phyloP scores from a whole-genome alignment of 805 yeast genomes.

The Naumovozyma castellii region DNA sequence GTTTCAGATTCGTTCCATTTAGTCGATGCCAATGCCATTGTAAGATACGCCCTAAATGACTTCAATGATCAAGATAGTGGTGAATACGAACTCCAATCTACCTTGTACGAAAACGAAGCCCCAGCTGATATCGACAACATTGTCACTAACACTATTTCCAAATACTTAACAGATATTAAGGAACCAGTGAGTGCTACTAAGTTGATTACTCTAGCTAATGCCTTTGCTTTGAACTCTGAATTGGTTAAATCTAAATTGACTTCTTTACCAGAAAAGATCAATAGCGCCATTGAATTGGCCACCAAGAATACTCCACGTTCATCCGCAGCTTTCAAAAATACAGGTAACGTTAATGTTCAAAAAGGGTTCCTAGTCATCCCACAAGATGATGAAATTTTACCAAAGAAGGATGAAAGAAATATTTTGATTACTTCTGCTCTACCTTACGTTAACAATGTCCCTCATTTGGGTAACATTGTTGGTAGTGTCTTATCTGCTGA shows the following conservation, averaged over 20 bases:
- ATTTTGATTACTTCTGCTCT: slow-evolving; percentile 89
- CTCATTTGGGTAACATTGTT: slow-evolving; percentile 93
- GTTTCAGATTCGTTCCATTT: slow-evolving; percentile 33
- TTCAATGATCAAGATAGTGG: slow-evolving; percentile 32
- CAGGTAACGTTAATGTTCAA: slow-evolving; percentile 30
- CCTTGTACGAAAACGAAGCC: slow-evolving; percentile 28
- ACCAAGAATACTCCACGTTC: slow-evolving; percentile 28
- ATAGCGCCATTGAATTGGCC: slow-evolving; percentile 40
- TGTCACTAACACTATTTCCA: slow-evolving; percentile 30
- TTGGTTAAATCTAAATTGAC: slow-evolving; percentile 20
- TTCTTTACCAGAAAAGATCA: slow-evolving; percentile 30
- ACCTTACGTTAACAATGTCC: slow-evolving; percentile 97
- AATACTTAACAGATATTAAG: slow-evolving; percentile 20
- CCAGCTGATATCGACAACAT: slow-evolving; percentile 35
- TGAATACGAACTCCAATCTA: slow-evolving; percentile 19
- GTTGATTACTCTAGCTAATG: slow-evolving; percentile 49
- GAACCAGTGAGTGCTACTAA: slow-evolving; percentile 39
- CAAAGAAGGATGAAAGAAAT: slow-evolving; percentile 66
- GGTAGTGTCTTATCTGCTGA: slow-evolving; percentile 95
- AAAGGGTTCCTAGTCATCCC: slow-evolving; percentile 20
- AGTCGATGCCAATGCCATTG: slow-evolving; percentile 59
- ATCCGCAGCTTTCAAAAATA: slow-evolving; percentile 30
- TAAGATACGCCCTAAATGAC: slow-evolving; percentile 49
- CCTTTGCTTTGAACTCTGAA: slow-evolving; percentile 37
- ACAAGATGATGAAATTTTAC: slow-evolving; percentile 39